Evolutionary conservation across 1,284 basidiomycete species (phyloP).

Genomic region (Fomes fomentarius): DNA sequence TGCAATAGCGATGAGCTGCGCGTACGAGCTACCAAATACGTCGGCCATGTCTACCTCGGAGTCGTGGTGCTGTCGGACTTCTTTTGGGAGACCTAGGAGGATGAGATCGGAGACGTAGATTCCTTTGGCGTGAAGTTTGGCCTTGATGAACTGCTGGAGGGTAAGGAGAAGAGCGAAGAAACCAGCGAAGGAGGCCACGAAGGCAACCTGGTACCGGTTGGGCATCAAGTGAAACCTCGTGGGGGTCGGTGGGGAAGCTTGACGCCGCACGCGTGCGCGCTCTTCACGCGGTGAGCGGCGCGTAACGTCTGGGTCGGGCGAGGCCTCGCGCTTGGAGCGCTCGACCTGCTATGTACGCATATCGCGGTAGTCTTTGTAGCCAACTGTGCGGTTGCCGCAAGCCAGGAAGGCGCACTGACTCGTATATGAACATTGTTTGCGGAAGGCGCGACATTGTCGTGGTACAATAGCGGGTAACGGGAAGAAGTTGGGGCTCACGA

Average conservation of each 20-base stretch:
- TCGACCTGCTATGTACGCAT: background rate
- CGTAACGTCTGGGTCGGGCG: background rate
- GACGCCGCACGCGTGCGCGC: background rate
- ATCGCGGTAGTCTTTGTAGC: too few species aligned
- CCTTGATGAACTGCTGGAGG: conserved; percentile 43
- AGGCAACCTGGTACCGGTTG: conserved; percentile 53
- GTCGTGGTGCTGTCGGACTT: conserved; percentile 1
- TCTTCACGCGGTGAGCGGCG: background rate
- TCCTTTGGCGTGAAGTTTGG: conserved; percentile 52
- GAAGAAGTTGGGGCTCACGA: background rate
- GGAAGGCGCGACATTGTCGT: background rate
- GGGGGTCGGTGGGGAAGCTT: conserved; percentile 1
- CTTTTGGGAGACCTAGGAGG: conserved; percentile 58
- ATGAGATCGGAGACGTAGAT: conserved; percentile 63
- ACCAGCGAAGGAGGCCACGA: conserved; percentile 52
- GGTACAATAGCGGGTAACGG: background rate
- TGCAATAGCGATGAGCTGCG: conserved; percentile 41
- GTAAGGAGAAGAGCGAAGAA: conserved; percentile 51
- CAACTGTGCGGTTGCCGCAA: too few species aligned
- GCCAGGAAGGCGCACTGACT: too few species aligned
- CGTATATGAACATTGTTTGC: background rate
- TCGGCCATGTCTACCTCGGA: conserved; percentile 22
- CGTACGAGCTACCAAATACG: conserved; percentile 27
- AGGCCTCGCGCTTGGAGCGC: background rate
- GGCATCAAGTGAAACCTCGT: conserved; percentile 30